phyloP scores from a whole-genome alignment of 148 eudicot genomes.

The Simmondsia chinensis region DNA sequence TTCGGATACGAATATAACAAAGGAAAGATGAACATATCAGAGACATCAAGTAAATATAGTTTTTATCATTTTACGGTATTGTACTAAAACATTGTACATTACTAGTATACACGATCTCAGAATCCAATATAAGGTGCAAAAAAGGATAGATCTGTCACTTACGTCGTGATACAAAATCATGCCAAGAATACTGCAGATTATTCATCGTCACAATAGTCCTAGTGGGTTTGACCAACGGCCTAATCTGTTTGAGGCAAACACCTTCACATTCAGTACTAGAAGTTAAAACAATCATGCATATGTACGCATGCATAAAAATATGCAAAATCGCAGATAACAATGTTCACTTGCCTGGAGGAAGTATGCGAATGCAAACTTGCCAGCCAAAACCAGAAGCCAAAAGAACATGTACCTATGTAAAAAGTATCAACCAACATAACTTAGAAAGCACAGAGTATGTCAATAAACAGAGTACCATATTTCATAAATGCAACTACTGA shows the following conservation, averaged over 20 bases:
- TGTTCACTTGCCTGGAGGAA: conserved; percentile 62
- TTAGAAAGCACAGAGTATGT: neutral
- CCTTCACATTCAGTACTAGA: too few relatives aligned
- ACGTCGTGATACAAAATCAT: conserved; percentile 85
- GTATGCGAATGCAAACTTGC: conserved; percentile 77
- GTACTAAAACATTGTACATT: too few relatives aligned
- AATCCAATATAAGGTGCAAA: neutral
- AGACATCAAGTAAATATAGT: too few relatives aligned
- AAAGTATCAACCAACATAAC: conserved; percentile 1
- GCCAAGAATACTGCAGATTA: conserved; percentile 67
- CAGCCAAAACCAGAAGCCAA: conserved; percentile 80
- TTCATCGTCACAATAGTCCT: conserved; percentile 33
- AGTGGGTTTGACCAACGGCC: conserved; percentile 79
- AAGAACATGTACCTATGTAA: conserved; percentile 67
- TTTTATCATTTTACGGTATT: too few relatives aligned
- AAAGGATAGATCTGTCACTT: conserved; percentile 19
- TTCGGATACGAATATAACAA: too few relatives aligned
- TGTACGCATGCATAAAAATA: neutral
- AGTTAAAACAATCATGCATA: too few relatives aligned
- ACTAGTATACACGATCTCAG: neutral
- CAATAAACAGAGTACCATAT: too few relatives aligned
- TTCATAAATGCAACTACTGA: too few relatives aligned
- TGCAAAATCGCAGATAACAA: neutral
- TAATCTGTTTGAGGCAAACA: conserved; percentile 57
- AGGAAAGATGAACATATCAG: too few relatives aligned